phyloP scores from a whole-genome alignment of 352 stramenopile species.

The Globisporangium nodosum region DNA sequence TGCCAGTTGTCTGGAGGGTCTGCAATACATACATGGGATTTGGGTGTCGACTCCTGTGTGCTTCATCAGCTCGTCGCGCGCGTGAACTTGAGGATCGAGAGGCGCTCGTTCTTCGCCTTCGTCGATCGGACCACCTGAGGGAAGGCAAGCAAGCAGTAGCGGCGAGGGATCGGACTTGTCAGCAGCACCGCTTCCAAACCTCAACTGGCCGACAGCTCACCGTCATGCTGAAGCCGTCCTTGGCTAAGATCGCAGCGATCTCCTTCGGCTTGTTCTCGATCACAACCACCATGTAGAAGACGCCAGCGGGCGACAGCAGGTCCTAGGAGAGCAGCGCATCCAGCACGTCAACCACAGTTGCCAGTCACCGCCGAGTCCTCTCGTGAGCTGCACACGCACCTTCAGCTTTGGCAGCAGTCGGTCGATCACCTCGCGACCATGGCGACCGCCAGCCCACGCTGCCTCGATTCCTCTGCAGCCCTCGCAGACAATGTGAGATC shows the following conservation, averaged over 20 bases:
- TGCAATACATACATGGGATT: constrained; percentile 9
- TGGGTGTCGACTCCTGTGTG: neutral
- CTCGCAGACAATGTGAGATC: neutral
- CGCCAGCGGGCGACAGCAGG: constrained; percentile 73
- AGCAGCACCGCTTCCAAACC: neutral
- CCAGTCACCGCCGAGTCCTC: neutral
- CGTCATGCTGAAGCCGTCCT: constrained; percentile 63
- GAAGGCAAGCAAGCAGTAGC: neutral
- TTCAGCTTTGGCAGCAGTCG: constrained; percentile 91
- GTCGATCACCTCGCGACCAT: constrained; percentile 95
- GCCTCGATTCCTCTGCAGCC: constrained; percentile 89
- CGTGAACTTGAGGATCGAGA: constrained; percentile 74
- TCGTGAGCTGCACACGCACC: constrained; percentile 10
- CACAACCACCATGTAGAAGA: constrained; percentile 98
- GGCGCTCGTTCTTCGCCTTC: constrained; percentile 59
- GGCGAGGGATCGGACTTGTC: neutral
- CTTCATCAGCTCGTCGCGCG: neutral
- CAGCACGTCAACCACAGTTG: neutral
- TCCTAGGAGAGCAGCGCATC: constrained; percentile 15
- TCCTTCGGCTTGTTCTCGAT: constrained; percentile 96
- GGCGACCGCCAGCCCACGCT: constrained; percentile 92
- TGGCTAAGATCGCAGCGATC: constrained; percentile 73
- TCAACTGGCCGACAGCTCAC: constrained; percentile 15
- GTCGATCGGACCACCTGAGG: constrained; percentile 61
- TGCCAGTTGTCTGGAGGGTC: constrained; percentile 1